A percentile compares a stretch with the other conserved stretches of the same genome.
Evolutionary conservation across 495 filamentous ascomycete species (phyloP).

Genomic region (Friedmanniomyces endolithicus): DNA sequence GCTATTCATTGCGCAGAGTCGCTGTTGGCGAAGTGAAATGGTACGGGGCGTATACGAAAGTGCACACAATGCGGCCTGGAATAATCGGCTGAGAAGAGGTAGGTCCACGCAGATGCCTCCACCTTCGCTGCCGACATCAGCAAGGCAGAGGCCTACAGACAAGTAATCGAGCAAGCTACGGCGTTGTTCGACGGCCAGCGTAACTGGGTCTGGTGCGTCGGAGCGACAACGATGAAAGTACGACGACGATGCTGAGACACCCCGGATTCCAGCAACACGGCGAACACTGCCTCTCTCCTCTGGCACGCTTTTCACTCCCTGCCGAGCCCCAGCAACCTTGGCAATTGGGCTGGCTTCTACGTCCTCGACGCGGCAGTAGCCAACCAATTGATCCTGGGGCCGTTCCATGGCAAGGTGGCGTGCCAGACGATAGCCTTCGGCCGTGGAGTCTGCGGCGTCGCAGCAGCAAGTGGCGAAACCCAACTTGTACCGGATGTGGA

Average conservation of each 20-base stretch:
- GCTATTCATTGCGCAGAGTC: no score
- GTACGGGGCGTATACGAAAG: not conserved
- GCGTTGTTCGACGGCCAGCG: constrained; percentile 65
- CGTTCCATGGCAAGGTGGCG: constrained; percentile 79
- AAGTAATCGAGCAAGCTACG: constrained; percentile 57
- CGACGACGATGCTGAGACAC: not conserved
- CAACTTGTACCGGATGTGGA: constrained; percentile 66
- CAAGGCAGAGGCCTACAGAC: constrained; percentile 65
- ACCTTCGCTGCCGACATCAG: constrained; percentile 53
- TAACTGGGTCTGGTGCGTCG: constrained; percentile 56
- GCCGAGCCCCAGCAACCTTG: constrained; percentile 53
- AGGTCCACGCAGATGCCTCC: constrained; percentile 84
- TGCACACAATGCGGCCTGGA: not conserved
- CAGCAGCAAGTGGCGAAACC: constrained; percentile 49
- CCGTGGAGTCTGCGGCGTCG: constrained; percentile 72
- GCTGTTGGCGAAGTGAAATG: not conserved
- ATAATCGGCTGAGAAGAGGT: not conserved
- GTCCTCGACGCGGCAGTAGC: constrained; percentile 43
- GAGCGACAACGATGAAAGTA: not conserved
- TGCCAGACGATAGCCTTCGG: constrained; percentile 76
- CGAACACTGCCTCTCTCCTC: constrained; percentile 72
- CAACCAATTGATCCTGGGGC: constrained; percentile 58
- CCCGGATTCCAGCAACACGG: constrained; percentile 53
- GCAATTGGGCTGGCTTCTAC: constrained; percentile 94
- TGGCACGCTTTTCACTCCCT: constrained; percentile 77